Evolutionary conservation across 306 rosid genomes (phyloP).

Genomic region (Quercus bicolor): DNA sequence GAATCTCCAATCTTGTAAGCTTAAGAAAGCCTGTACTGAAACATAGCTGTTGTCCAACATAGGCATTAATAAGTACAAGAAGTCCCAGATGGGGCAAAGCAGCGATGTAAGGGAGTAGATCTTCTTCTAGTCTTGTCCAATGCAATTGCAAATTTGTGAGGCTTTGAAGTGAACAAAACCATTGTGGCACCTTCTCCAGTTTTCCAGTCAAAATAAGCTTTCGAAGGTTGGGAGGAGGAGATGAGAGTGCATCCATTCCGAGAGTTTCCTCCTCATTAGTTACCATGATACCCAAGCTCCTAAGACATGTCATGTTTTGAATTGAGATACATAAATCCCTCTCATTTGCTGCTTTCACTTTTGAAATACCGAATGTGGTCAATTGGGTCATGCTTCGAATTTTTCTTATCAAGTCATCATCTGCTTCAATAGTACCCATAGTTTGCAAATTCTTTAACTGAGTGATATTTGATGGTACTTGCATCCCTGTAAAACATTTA

Average conservation of each 20-base stretch:
- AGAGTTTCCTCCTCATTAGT: background rate
- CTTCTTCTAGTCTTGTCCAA: background rate
- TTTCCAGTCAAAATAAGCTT: background rate
- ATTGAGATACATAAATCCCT: no score
- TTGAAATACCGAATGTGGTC: no score
- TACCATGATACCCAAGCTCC: no score
- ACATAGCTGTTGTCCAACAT: background rate
- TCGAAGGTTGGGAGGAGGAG: conserved; percentile 4
- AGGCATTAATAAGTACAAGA: background rate
- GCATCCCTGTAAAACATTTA: no score
- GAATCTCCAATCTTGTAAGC: background rate
- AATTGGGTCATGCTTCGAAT: no score
- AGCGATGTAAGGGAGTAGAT: background rate
- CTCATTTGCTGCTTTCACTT: no score
- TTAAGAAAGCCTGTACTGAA: background rate
- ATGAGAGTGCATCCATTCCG: background rate
- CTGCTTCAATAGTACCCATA: no score
- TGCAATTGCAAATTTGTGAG: background rate
- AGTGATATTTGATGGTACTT: no score
- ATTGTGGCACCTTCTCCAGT: background rate
- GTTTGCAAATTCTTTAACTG: no score
- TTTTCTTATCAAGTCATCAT: no score
- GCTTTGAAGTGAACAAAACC: background rate
- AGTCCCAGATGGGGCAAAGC: background rate
- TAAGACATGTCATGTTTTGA: no score